A percentile compares a stretch with the other conserved stretches of the same genome.
phyloP scores from a whole-genome alignment of 768 basidiomycete genomes.

The Pleurotus cornucopiae region DNA sequence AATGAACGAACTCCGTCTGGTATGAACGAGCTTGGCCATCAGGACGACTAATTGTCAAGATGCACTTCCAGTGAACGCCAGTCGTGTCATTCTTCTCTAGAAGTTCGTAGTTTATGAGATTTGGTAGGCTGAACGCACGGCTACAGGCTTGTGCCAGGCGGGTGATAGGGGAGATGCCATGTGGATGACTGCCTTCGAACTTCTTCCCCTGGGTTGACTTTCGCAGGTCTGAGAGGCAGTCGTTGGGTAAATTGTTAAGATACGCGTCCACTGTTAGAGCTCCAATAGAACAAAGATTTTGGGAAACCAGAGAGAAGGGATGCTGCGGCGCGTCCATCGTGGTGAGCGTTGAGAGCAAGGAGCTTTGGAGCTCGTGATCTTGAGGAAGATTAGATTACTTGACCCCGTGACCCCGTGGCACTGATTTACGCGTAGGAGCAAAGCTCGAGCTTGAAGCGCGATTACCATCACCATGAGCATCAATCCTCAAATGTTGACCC shows the following conservation, averaged over 20 bases:
- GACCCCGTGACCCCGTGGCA: no score
- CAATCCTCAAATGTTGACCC: neutral
- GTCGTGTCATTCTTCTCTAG: slow-evolving; percentile 32
- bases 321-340: neutral
- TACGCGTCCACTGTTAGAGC: slow-evolving; percentile 23
- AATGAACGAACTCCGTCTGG: slow-evolving; percentile 40
- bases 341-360: neutral
- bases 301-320: slow-evolving; percentile 21
- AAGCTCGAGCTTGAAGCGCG: no score
- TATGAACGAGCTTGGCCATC: slow-evolving; percentile 49
- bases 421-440: no score
- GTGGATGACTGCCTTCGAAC: neutral
- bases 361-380: no score
- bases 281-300: slow-evolving; percentile 22
- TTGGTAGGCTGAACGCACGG: neutral
- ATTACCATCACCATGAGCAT: neutral
- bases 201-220: neutral
- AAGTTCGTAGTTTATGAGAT: slow-evolving; percentile 41
- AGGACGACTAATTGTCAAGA: slow-evolving; percentile 56
- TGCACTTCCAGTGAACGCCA: slow-evolving; percentile 38
- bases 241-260: slow-evolving; percentile 8
- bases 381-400: no score
- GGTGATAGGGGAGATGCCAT: neutral
- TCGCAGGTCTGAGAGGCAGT: neutral
- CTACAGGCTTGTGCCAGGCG: neutral